Percentiles rank a stretch among this genome's conserved stretches.
These are phyloP conservation scores for Silene uniflora DNA, from an alignment of 148 eudicot species.

Conservation along the genomic window DNA sequence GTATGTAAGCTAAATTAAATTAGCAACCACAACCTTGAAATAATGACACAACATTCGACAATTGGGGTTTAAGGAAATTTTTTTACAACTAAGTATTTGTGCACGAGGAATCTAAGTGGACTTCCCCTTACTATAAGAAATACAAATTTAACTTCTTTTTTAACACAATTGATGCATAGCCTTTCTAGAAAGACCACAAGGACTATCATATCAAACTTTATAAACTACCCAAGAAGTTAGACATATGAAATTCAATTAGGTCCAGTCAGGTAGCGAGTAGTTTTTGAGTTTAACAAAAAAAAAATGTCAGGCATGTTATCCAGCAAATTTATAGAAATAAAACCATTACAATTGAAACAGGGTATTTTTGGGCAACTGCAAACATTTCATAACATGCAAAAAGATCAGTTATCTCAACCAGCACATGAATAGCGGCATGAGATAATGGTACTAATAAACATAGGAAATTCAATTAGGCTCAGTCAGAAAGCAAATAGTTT, in stretches of 20 bases:
- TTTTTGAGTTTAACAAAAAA: no score
- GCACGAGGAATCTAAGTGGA: no score
- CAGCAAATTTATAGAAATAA: background rate
- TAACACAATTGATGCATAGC: background rate
- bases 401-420: background rate
- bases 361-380: background rate
- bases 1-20: background rate
- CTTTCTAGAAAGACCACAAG: background rate
- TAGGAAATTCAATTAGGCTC: background rate
- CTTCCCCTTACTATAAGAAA: no score
- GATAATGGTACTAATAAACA: background rate
- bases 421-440: background rate
- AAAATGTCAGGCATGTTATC: background rate
- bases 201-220: background rate
- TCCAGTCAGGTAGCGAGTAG: background rate
- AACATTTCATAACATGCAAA: background rate
- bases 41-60: no score
- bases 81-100: no score
- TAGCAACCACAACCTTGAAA: no score
- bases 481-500: background rate
- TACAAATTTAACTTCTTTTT: background rate
- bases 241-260: background rate
- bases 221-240: background rate
- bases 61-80: no score
- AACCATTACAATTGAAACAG: background rate